Base-by-base conservation (phyloP, 192 early-diverging fungal species). In the Paraglomus brasilianum region DNA sequence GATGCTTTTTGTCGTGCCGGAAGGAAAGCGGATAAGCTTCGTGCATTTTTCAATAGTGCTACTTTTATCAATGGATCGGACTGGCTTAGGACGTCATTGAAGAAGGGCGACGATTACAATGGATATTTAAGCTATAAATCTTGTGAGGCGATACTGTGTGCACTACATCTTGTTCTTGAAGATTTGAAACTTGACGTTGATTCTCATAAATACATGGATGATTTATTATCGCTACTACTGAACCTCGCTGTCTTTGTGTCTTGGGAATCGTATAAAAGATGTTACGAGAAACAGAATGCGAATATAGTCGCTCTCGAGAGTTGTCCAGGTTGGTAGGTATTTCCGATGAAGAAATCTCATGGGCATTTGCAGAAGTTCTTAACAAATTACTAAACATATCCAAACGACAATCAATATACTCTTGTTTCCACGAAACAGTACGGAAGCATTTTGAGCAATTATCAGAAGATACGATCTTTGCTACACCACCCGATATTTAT, bases 141-240 rank as follows among this genome's bases (percentile, higher is more conserved):
- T 40, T 66, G 66, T 8, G 60, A 52, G 14, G 2, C 47, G 13
- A 66, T 85, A 43, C 62, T 87, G 4, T 47, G 74, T 8, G 62
- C 78, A 0, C 59, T 88, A 4, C 86, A 88, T 67, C 69, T 88
- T 0, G 72, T 88, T 19, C 80, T 84, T 60, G 85, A 87, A 40
- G 82, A 88, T 68, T 45, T 85, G 15, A 79, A 78, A 47, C 64
- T 83, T 19, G 74, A 78, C 62, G n/a, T 76, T 21, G 46, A 61
- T 5, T 74, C 70, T 4, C 66, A 71, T 47, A 66, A 76, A 17
- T 72, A 76, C 13, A 49, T 71, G 4, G 49, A 78, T 8, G 52
- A 69, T 40, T 39, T 72, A 41, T 44, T 58, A 11, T 80, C 75
- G 44, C 17, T 75, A 2, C 48, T 84, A 44, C 65, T 75, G 30